Evolutionary conservation across 2,329 filamentous ascomycete species (phyloP), one percentile per base, ranked within the genome.

Genomic region (Cladosporium halotolerans): DNA sequence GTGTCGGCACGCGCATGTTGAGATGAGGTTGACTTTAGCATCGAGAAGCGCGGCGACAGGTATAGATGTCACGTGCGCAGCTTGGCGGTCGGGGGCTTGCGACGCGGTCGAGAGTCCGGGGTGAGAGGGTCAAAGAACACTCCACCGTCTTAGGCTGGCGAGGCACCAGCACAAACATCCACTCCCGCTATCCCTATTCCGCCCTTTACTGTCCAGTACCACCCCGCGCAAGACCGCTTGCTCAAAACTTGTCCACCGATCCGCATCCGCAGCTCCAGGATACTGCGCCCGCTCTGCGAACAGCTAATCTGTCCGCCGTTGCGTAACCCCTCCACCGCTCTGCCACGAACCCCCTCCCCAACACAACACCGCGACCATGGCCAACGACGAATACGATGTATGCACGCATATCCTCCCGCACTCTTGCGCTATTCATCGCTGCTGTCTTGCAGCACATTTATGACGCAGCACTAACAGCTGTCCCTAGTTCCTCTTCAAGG

Each of bases 351-450:
- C 40, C 40, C 18, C 23, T 28, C 23, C 23, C 48, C 36, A 33
- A 44, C 32, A 39, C 40, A 16, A 48, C 18, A 38, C 55, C 42
- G 55, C 73, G 78, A 80, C 67, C 75, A 99, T 97, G 93, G 93
- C 92, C 71, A 99, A 97, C 85, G 93, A 99, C 83, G 93, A 99
- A 81, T 99, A 99, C 79, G 93, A 99, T 86, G 92, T 97, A 79
- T 81, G 90, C 76, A 28, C 63, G 51, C 56, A 53, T n/a, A 9
- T 8, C 41, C 33, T 9, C 16, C 33, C 31, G 18, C 34, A 32
- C 4, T 3, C 28, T 13, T 14, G 6, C 43, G 43, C 43, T 45
- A 3, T 31, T 8, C 14, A 13, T 62, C 14, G n/a, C n/a, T 4
- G 38, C 23, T 28, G 28, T n/a, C 16, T 14, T 6, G 19, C 40